Evolutionary conservation across 1,284 basidiomycete genomes (phyloP), one percentile per base, ranked within the genome.

Genomic region (Boletus nobilissimus): DNA sequence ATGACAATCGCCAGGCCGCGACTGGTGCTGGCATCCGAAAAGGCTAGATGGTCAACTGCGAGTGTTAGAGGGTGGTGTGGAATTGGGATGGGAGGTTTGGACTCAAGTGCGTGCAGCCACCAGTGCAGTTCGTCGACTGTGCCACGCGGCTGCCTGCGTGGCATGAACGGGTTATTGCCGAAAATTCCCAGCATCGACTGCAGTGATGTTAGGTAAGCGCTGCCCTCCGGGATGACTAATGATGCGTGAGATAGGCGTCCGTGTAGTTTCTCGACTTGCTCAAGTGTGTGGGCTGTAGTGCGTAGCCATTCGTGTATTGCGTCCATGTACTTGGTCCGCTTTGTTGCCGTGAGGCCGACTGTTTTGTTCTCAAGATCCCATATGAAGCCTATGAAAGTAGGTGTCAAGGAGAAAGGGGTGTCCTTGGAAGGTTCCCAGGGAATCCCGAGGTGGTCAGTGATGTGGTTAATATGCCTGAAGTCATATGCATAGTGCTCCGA

Each of bases 331-430:
- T 51, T 51, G 7, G 24, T 22, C 0, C 7, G 8, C 18, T 78
- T 80, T 5, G 43, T 16, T 14, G 5, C 6, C 2, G 40, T 62
- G 2, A 80, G 54, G 0, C 11, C 2, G 1, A 75, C 70, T 6
- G 68, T 73, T 0, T 43, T 54, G 0, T 51, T 39, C 0, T 70
- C 29, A 0, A 51, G 22, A 77, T 85, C 72, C 84, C 84, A 85
- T 0, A 63, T 7, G 13, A 86, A 80, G 18, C 84, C 82, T 2
- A 85, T 64, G 39, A 77, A 85, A 0, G 24, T 67, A 1, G 79
- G 62, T 0, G 16, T n/a, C 0, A 19, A n/a, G 0, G 62, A 46
- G 60, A 85, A 85, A 2, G 60, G 64, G 0, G 26, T 54, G 18
- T 77, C 66, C 4, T 79, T 79, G 22, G 57, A 75, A 0, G 1